phyloP scores from a whole-genome alignment of 2,329 filamentous ascomycete species.

The Arthrinium puccinioides region DNA sequence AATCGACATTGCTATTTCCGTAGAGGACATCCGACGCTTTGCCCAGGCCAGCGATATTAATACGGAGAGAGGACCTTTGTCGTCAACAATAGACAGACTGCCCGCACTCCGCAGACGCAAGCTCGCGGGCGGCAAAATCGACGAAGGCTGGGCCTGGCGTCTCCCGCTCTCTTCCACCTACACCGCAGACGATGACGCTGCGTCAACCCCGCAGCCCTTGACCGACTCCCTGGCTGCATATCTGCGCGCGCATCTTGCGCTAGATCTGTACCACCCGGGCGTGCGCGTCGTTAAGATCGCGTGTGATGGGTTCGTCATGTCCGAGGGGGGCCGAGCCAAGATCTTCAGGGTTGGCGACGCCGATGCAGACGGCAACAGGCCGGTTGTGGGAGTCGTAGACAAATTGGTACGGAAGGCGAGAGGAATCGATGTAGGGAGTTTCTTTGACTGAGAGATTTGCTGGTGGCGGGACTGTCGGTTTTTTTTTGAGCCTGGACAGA shows the following conservation, averaged over 20 bases:
- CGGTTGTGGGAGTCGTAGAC: constrained; percentile 11
- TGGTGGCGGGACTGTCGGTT: no score
- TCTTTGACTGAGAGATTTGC: no score
- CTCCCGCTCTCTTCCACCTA: not conserved
- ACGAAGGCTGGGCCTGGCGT: constrained; percentile 49
- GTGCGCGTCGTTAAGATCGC: constrained; percentile 46
- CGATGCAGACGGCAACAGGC: not conserved
- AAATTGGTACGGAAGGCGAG: not conserved
- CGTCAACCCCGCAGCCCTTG: constrained; percentile 29
- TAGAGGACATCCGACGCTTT: constrained; percentile 39
- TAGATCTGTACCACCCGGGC: constrained; percentile 49
- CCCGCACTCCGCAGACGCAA: constrained; percentile 6
- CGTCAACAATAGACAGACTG: no score
- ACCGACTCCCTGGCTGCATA: constrained; percentile 43
- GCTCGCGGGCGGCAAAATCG: constrained; percentile 37
- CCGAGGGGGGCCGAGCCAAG: constrained; percentile 41
- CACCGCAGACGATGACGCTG: not conserved
- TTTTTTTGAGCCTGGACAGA: no score
- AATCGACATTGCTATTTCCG: constrained; percentile 45
- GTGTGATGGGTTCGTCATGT: constrained; percentile 48
- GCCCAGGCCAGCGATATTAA: constrained; percentile 33
- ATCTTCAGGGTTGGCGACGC: constrained; percentile 23
- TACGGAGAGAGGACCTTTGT: no score
- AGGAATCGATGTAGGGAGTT: no score
- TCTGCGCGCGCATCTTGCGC: constrained; percentile 42